Conservation (phyloP, 441 rosid species). For the Bruguiera hainesii region DNA sequence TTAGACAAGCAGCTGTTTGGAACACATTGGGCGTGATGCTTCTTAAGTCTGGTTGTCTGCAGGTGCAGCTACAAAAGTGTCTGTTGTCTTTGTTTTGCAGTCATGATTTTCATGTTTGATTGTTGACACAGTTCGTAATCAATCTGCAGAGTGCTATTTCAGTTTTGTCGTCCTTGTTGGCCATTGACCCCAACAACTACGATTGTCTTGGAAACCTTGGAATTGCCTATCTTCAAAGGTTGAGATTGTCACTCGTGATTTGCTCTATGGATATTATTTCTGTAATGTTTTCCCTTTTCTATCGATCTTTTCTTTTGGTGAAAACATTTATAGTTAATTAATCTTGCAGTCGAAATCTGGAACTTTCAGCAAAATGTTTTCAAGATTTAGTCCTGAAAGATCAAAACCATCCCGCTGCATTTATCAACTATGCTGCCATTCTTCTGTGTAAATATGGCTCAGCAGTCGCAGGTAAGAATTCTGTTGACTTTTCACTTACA, state of each 20-base stretch:
- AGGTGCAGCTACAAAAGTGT: constrained; percentile 40
- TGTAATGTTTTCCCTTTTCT: background rate
- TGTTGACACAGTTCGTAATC: constrained; percentile 18
- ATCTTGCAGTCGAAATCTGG: constrained; percentile 67
- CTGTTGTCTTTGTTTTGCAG: background rate
- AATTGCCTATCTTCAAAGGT: constrained; percentile 86
- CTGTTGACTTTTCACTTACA: background rate
- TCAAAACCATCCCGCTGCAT: constrained; percentile 88
- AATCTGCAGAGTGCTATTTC: constrained; percentile 68
- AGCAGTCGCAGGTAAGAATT: constrained; percentile 60
- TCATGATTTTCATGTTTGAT: constrained; percentile 18
- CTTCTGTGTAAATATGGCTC: constrained; percentile 79
- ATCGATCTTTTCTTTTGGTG: background rate
- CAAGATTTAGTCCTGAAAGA: constrained; percentile 82
- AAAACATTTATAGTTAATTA: constrained; percentile 7
- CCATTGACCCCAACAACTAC: constrained; percentile 55
- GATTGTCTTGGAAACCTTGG: constrained; percentile 94
- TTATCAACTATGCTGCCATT: constrained; percentile 72
- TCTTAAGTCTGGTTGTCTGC: constrained; percentile 75
- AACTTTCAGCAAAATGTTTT: constrained; percentile 77
- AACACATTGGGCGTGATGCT: constrained; percentile 81
- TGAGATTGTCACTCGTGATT: constrained; percentile 13
- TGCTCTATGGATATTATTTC: constrained; percentile 4
- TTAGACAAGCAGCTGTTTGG: constrained; percentile 81
- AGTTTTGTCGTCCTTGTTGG: constrained; percentile 65